Conservation (phyloP, 106 monocot species). For the Triglochin maritima region DNA sequence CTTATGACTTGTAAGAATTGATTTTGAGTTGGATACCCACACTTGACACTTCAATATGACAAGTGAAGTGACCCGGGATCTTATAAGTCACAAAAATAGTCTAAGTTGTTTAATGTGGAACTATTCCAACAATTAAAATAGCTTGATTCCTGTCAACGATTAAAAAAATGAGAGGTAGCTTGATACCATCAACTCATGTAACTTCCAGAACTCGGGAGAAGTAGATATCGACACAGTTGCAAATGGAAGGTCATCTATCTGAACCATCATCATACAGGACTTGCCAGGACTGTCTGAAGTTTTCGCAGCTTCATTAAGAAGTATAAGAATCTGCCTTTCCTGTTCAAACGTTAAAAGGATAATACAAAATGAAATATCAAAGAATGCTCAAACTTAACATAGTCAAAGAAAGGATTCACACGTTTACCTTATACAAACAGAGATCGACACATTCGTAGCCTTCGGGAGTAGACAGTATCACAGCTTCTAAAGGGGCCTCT, state of each 20-base stretch:
- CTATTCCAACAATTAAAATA: background rate
- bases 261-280: constrained; percentile 78
- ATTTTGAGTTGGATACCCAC: no score
- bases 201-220: constrained; percentile 32
- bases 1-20: no score
- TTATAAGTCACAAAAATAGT: no score
- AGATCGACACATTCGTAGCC: constrained; percentile 69
- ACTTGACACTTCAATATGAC: no score
- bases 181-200: constrained; percentile 52
- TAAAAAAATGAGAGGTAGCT: background rate
- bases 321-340: constrained; percentile 70
- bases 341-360: constrained; percentile 24
- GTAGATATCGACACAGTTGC: constrained; percentile 29
- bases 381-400: background rate
- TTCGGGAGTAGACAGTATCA: constrained; percentile 56
- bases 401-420: background rate
- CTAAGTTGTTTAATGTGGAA: no score
- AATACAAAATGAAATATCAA: constrained; percentile 1
- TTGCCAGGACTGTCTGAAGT: constrained; percentile 37
- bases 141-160: background rate
- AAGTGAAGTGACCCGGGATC: no score
- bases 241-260: constrained; percentile 44
- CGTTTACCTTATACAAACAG: constrained; percentile 71
- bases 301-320: constrained; percentile 52
- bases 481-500: constrained; percentile 26